Base-by-base conservation (phyloP, 345 rosid genomes). In the Streptanthus diversifolius region DNA sequence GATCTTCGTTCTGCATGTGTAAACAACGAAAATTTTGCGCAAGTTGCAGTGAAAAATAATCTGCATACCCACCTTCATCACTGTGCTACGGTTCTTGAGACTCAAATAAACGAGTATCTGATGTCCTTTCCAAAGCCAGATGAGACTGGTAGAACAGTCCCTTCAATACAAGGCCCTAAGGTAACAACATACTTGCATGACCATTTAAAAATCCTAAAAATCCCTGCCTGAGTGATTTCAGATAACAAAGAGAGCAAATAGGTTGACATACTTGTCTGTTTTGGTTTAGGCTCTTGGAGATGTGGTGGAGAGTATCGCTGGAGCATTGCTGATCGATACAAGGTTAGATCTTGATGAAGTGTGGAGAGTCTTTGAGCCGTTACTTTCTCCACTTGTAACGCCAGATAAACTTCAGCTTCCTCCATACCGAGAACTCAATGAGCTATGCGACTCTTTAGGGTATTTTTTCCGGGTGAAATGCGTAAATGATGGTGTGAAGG, bases 1-100 rank as follows among this genome's bases (percentile, higher is more conserved):
- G 96, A 88, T 68, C 82, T 95, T 74, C 96, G 97, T 33, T 84
- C 96, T 2, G 96, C 95, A 53, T 87, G 91, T 64, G 96, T 91
- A 29, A 89, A 72, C 71, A 95, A 95, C 30, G 91, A 89, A 59
- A 88, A 74, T 71, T 95, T 95, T 71, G 96, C 99, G 19, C 95
- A 85, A 84, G 85, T 83, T 65, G 85, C 89, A 9, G 89, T 89
- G 48, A 82, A 82, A 63, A 59, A 79, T 21, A 73, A 75, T 52
- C 86, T 95, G 12, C 74, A 84, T 57, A 66, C 29, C 54, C 91
- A 91, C 80, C 93, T 95, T 75, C 91, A 83, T 47, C 86, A 77
- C 69, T n/a, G 69, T 75, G 79, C 88, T 18, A 39, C 81, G 5
- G 25, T 63, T 59, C 89, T 93, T 14, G 76, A 32, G 37, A 71